A percentile compares a stretch with the other conserved stretches of the same genome.
Evolutionary conservation across 2,329 filamentous ascomycete species (phyloP).

Genomic region (Nigrospora osmanthi): DNA sequence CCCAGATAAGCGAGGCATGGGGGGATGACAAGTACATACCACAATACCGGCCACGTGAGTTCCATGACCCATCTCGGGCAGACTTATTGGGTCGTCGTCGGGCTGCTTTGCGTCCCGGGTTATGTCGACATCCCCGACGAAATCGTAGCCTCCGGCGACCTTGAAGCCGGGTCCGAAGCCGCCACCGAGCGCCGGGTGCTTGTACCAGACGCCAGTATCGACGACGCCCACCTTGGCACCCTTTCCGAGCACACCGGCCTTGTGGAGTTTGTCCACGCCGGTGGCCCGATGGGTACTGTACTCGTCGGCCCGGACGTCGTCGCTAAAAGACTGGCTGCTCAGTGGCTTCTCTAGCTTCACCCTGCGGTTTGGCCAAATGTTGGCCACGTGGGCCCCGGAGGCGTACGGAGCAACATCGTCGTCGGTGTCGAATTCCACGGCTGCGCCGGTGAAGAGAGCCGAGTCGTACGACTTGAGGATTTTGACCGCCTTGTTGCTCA

Average conservation of each 20-base stretch:
- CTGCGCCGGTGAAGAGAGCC: neutral
- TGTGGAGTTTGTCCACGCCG: slow-evolving; percentile 10
- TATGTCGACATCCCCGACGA: neutral
- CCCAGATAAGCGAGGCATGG: too few relatives aligned
- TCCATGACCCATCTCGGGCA: neutral
- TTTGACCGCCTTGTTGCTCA: slow-evolving; percentile 1
- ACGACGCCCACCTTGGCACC: slow-evolving; percentile 9
- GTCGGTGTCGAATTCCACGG: neutral
- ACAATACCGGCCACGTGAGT: slow-evolving; percentile 1
- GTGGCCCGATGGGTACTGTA: neutral
- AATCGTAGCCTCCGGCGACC: slow-evolving; percentile 7
- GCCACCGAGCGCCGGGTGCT: slow-evolving; percentile 9
- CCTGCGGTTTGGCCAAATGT: neutral
- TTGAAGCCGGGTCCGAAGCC: slow-evolving; percentile 10
- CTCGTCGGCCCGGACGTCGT: neutral
- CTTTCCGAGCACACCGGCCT: slow-evolving; percentile 8
- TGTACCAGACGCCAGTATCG: slow-evolving; percentile 10
- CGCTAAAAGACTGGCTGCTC: neutral
- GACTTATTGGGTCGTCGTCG: neutral
- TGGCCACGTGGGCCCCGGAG: neutral
- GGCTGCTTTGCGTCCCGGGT: neutral
- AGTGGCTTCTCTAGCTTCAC: neutral
- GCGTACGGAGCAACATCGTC: neutral
- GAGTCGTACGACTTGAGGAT: neutral
- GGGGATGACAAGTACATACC: neutral